These are phyloP conservation scores for Tuber calosporum DNA, from an alignment of 495 filamentous ascomycete species.

Conservation along the genomic window DNA sequence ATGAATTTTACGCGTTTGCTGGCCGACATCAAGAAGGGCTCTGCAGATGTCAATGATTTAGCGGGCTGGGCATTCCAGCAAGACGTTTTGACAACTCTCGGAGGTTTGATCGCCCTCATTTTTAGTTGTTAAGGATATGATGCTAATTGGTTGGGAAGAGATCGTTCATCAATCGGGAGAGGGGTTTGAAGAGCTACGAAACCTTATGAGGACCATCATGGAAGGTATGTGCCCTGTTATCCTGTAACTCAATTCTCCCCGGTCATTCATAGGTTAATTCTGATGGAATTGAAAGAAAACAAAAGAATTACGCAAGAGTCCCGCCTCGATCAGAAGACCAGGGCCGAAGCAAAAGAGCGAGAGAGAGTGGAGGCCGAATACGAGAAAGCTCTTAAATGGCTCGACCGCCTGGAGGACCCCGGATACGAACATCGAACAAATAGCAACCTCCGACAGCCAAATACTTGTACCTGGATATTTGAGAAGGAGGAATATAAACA, in stretches of 20 bases:
- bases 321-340: neutral
- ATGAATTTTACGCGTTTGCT: slow-evolving; percentile 12
- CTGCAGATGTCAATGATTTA: slow-evolving; percentile 3
- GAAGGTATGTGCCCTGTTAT: slow-evolving; percentile 4
- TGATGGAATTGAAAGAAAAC: slow-evolving; percentile 6
- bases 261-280: neutral
- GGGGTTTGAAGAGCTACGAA: slow-evolving; percentile 13
- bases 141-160: slow-evolving; percentile 3
- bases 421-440: slow-evolving; percentile 15
- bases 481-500: slow-evolving; percentile 8
- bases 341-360: slow-evolving; percentile 3
- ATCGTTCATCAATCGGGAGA: slow-evolving; percentile 6
- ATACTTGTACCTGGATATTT: slow-evolving; percentile 21
- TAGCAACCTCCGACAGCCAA: slow-evolving; percentile 11
- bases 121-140: neutral
- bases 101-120: neutral
- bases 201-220: slow-evolving; percentile 4
- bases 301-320: slow-evolving; percentile 2
- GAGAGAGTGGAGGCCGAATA: slow-evolving; percentile 15
- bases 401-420: slow-evolving; percentile 12
- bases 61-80: slow-evolving; percentile 15
- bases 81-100: slow-evolving; percentile 11
- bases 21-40: slow-evolving; percentile 8
- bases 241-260: neutral
- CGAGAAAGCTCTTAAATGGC: slow-evolving; percentile 18